These are phyloP conservation scores for Diddensiella santjacobensis DNA, from an alignment of 805 yeast genomes.

Conservation along the genomic window DNA sequence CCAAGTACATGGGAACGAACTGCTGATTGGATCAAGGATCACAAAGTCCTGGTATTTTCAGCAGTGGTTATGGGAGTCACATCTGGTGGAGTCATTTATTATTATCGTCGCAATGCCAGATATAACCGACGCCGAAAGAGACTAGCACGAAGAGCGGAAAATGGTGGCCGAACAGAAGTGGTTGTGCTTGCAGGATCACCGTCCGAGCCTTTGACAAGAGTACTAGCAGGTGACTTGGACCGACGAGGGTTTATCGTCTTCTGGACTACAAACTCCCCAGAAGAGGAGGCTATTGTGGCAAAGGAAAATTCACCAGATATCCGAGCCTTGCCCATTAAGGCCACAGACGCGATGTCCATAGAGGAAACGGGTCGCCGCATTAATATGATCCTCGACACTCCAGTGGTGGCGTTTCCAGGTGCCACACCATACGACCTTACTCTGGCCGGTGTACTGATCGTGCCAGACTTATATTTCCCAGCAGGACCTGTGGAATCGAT, in stretches of 20 bases:
- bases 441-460: conserved; percentile 61
- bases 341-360: conserved; percentile 41
- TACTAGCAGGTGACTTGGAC: conserved; percentile 70
- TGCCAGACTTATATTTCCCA: conserved; percentile 68
- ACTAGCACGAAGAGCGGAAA: conserved; percentile 57
- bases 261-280: conserved; percentile 60
- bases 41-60: conserved; percentile 24
- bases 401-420: conserved; percentile 56
- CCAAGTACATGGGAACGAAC: conserved; percentile 21
- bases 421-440: conserved; percentile 53
- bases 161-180: conserved; percentile 75
- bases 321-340: conserved; percentile 54
- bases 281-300: conserved; percentile 46
- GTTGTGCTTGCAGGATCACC: conserved; percentile 75
- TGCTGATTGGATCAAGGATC: conserved; percentile 25
- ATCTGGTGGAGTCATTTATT: conserved; percentile 24
- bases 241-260: conserved; percentile 78
- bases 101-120: conserved; percentile 10
- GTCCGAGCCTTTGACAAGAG: conserved; percentile 64
- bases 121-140: conserved; percentile 31
- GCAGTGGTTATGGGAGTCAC: conserved; percentile 20
- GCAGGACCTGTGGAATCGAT: conserved; percentile 62
- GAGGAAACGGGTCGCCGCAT: conserved; percentile 49
- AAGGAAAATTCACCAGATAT: conserved; percentile 64
- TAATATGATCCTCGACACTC: conserved; percentile 45